A percentile compares a stretch with the other conserved stretches of the same genome.
Evolutionary conservation across 2,329 filamentous ascomycete genomes (phyloP).

Genomic region (Diatrype stigma): DNA sequence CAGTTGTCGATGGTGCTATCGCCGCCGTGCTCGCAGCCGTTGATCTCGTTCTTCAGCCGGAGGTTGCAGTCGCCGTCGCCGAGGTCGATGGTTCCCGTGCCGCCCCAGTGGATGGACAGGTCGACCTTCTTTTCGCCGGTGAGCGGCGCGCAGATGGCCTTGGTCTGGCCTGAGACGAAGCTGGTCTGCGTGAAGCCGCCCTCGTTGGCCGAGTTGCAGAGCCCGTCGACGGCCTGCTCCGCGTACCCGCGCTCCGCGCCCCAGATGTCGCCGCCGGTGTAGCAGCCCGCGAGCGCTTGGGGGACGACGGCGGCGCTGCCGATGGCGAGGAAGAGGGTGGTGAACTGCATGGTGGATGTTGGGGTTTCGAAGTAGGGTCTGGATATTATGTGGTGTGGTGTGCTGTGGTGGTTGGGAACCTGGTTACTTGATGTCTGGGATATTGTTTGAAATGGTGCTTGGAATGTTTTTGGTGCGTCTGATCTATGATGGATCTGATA

Average conservation of each 20-base stretch:
- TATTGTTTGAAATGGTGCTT: too few relatives aligned
- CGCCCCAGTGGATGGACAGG: background rate
- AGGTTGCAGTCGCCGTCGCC: background rate
- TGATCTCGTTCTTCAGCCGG: slow-evolving; percentile 1
- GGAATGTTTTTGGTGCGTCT: too few relatives aligned
- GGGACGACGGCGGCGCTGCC: background rate
- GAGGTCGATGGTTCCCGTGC: background rate
- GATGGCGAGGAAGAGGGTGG: background rate
- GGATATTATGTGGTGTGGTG: too few relatives aligned
- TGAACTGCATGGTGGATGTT: background rate
- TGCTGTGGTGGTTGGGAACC: too few relatives aligned
- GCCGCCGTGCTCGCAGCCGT: background rate
- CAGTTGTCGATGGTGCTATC: background rate
- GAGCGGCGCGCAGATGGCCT: background rate
- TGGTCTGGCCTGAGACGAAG: background rate
- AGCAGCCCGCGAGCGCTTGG: background rate
- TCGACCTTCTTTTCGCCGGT: background rate
- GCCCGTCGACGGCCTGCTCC: background rate
- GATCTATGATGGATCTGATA: too few relatives aligned
- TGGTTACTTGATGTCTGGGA: too few relatives aligned
- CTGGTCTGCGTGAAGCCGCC: background rate
- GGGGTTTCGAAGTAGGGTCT: too few relatives aligned
- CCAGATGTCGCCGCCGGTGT: background rate
- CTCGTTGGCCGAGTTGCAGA: background rate
- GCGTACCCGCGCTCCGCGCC: background rate